Percentiles rank a stretch among this genome's conserved stretches.
Evolutionary conservation across 495 filamentous ascomycete genomes (phyloP).

Genomic region (Xylaria bambusicola): DNA sequence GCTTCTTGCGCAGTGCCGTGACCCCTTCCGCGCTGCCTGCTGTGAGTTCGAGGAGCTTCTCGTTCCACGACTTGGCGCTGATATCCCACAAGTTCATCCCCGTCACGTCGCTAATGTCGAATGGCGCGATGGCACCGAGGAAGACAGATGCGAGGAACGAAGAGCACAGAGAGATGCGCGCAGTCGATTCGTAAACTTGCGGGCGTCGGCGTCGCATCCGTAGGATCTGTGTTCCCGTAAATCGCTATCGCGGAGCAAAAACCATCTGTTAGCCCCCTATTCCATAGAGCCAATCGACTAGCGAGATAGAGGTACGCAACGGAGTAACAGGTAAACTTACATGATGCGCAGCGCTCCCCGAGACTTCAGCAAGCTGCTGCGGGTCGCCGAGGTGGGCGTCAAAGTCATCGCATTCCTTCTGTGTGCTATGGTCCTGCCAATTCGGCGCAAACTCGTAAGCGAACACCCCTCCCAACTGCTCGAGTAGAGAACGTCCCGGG

Average conservation of each 20-base stretch:
- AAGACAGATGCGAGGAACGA: slow-evolving; percentile 94
- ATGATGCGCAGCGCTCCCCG: slow-evolving; percentile 92
- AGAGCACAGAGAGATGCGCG: slow-evolving; percentile 88
- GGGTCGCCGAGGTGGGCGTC: slow-evolving; percentile 67
- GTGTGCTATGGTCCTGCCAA: slow-evolving; percentile 96
- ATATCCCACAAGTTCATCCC: slow-evolving; percentile 98
- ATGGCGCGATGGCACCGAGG: slow-evolving; percentile 78
- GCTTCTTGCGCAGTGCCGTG: slow-evolving; percentile 70
- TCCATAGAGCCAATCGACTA: too few species aligned
- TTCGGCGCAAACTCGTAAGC: slow-evolving; percentile 89
- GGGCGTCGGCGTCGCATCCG: slow-evolving; percentile 80
- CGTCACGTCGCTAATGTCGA: slow-evolving; percentile 93
- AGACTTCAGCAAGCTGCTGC: slow-evolving; percentile 70
- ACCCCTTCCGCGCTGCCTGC: slow-evolving; percentile 63
- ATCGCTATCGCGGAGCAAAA: slow-evolving; percentile 66
- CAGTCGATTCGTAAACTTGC: slow-evolving; percentile 74
- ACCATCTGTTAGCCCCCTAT: slow-evolving; percentile 10
- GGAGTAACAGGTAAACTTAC: slow-evolving; percentile 50
- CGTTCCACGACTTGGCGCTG: slow-evolving; percentile 67
- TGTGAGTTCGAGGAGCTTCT: slow-evolving; percentile 72
- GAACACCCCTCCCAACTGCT: slow-evolving; percentile 73
- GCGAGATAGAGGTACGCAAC: too few species aligned
- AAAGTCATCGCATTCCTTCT: slow-evolving; percentile 86
- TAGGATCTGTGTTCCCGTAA: slow-evolving; percentile 96
- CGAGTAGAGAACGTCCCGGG: slow-evolving; percentile 58